phyloP scores from a whole-genome alignment of 2,329 filamentous ascomycete species.

The Colletotrichum echinochloae region DNA sequence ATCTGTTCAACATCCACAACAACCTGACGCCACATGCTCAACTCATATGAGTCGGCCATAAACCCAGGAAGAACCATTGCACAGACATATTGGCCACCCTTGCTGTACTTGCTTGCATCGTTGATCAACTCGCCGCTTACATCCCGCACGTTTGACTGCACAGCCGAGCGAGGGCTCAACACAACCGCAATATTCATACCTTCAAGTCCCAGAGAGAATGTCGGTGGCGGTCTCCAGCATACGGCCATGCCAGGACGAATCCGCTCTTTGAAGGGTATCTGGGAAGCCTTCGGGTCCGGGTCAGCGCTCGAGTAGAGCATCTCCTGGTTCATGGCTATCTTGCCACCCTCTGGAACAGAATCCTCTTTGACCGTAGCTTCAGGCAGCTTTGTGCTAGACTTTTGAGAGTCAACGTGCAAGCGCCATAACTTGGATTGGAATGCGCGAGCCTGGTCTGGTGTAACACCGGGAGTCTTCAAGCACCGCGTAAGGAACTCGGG shows the following conservation, averaged over 20 bases:
- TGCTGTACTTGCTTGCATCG: slow-evolving; percentile 15
- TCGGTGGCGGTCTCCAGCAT: slow-evolving; percentile 45
- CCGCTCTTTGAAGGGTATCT: slow-evolving; percentile 53
- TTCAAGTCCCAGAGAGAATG: slow-evolving; percentile 34
- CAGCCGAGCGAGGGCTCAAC: slow-evolving; percentile 45
- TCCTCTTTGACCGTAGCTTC: neutral
- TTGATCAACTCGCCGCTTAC: slow-evolving; percentile 40
- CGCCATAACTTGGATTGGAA: slow-evolving; percentile 58
- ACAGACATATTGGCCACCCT: slow-evolving; percentile 50
- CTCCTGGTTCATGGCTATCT: slow-evolving; percentile 7
- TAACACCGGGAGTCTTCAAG: slow-evolving; percentile 52
- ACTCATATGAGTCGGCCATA: slow-evolving; percentile 53
- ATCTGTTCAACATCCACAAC: slow-evolving; percentile 51
- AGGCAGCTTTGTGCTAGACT: slow-evolving; percentile 9
- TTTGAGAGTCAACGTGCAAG: slow-evolving; percentile 55
- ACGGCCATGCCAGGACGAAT: slow-evolving; percentile 58
- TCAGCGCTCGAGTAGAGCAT: slow-evolving; percentile 47
- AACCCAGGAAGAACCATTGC: slow-evolving; percentile 51
- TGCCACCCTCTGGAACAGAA: neutral
- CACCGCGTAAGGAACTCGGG: slow-evolving; percentile 57
- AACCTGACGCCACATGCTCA: slow-evolving; percentile 55
- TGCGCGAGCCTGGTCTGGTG: slow-evolving; percentile 53
- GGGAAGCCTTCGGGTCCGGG: slow-evolving; percentile 42
- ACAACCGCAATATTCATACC: slow-evolving; percentile 49
- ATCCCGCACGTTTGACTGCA: slow-evolving; percentile 42